A percentile compares a stretch with the other conserved stretches of the same genome.
phyloP scores from a whole-genome alignment of 2,329 filamentous ascomycete genomes.

The Neophaeococcomyces mojaviensis region DNA sequence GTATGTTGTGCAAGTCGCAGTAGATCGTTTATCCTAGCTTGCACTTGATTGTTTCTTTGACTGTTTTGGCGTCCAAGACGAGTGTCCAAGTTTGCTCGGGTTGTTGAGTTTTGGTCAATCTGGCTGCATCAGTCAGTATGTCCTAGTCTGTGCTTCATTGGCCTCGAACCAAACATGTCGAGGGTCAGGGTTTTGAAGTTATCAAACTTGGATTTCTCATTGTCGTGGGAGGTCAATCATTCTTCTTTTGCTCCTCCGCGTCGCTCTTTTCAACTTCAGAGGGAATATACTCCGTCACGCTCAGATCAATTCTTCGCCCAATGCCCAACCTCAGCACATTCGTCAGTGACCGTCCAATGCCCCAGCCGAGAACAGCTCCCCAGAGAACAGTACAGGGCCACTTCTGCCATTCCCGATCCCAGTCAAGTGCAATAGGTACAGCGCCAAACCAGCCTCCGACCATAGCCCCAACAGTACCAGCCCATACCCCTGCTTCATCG shows the following conservation, averaged over 20 bases:
- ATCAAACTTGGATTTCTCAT: no score
- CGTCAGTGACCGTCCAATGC: slow-evolving; percentile 45
- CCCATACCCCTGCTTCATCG: slow-evolving; percentile 68
- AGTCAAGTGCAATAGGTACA: slow-evolving; percentile 90
- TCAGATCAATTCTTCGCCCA: slow-evolving; percentile 22
- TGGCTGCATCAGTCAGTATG: no score
- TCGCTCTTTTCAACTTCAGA: background rate
- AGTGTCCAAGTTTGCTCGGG: no score
- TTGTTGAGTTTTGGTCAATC: no score
- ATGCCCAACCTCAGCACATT: slow-evolving; percentile 11
- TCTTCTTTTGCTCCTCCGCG: background rate
- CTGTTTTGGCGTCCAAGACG: no score
- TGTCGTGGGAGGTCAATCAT: no score
- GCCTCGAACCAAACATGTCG: no score
- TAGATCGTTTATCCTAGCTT: no score
- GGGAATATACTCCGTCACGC: slow-evolving; percentile 15
- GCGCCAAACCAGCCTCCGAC: slow-evolving; percentile 88
- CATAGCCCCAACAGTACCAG: slow-evolving; percentile 67
- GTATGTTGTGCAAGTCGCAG: no score
- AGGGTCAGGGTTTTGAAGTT: no score
- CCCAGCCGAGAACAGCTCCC: slow-evolving; percentile 73
- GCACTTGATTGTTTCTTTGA: no score
- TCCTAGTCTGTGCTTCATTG: no score
- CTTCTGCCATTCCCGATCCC: slow-evolving; percentile 98
- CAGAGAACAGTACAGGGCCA: slow-evolving; percentile 90